These are phyloP conservation scores for Floccularia luteovirens DNA, from an alignment of 768 basidiomycete genomes.

Conservation along the genomic window DNA sequence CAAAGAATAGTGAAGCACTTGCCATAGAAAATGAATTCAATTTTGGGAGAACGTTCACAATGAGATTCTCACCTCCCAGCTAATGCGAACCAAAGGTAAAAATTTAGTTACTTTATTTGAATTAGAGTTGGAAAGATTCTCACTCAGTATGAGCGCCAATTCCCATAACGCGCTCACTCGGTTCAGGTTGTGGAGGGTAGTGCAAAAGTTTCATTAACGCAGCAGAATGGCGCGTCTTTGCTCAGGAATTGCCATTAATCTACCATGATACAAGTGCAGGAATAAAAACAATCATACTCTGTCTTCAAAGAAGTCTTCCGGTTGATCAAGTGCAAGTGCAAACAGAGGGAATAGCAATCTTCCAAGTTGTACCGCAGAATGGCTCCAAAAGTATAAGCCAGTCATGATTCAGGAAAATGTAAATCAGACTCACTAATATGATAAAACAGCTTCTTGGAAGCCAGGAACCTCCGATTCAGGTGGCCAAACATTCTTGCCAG, in stretches of 20 bases:
- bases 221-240: slow-evolving; percentile 67
- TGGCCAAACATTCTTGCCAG: slow-evolving; percentile 79
- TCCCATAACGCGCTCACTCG: slow-evolving; percentile 62
- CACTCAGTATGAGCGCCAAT: slow-evolving; percentile 82
- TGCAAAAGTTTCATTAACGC: slow-evolving; percentile 77
- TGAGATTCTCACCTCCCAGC: slow-evolving; percentile 32
- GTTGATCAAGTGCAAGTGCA: slow-evolving; percentile 71
- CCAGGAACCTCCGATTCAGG: slow-evolving; percentile 34
- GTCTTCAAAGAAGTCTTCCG: slow-evolving; percentile 72
- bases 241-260: background rate
- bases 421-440: slow-evolving; percentile 52
- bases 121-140: slow-evolving; percentile 9
- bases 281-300: slow-evolving; percentile 40
- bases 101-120: no score
- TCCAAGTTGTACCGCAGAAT: slow-evolving; percentile 36
- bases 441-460: slow-evolving; percentile 51
- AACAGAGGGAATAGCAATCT: slow-evolving; percentile 76
- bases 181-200: slow-evolving; percentile 67
- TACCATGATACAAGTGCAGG: no score
- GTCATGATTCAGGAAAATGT: background rate
- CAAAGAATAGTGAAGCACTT: slow-evolving; percentile 87
- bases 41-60: background rate
- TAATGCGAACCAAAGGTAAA: slow-evolving; percentile 9
- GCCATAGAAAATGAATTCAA: background rate
- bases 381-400: slow-evolving; percentile 10